These are phyloP conservation scores for Mycena olivaceomarginata DNA, from an alignment of 768 basidiomycete species.

Conservation along the genomic window DNA sequence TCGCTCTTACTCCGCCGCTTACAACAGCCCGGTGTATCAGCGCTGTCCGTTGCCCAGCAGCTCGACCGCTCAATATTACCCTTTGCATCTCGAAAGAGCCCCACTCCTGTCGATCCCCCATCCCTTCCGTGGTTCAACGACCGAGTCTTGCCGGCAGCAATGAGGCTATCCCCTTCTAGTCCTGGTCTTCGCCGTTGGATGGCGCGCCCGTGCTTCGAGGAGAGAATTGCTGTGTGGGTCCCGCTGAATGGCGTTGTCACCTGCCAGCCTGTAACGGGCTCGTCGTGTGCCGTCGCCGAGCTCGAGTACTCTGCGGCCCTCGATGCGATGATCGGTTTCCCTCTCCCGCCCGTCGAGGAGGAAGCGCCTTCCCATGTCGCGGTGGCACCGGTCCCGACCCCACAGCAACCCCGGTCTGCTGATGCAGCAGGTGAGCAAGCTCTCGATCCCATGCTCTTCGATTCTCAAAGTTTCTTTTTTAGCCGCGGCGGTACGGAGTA, in stretches of 20 bases:
- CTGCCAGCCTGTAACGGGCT: constrained; percentile 65
- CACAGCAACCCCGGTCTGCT: constrained; percentile 36
- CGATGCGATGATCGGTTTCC: constrained; percentile 77
- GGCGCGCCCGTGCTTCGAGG: constrained; percentile 85
- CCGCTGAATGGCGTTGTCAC: constrained; percentile 61
- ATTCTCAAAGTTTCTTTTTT: constrained; percentile 41
- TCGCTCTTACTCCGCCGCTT: constrained; percentile 69
- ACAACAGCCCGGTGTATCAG: constrained; percentile 50
- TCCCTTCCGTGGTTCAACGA: constrained; percentile 39
- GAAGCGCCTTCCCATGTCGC: constrained; percentile 43
- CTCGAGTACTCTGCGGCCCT: constrained; percentile 83
- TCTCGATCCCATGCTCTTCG: constrained; percentile 19
- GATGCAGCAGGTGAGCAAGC: constrained; percentile 29
- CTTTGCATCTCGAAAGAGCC: constrained; percentile 43
- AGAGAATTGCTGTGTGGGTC: constrained; percentile 76
- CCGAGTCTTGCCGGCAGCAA: constrained; percentile 32
- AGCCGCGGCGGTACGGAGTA: constrained; percentile 30
- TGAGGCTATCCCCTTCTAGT: constrained; percentile 64
- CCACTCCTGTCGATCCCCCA: constrained; percentile 38
- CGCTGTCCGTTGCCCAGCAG: constrained; percentile 25
- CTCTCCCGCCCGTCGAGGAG: constrained; percentile 50
- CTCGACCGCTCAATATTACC: constrained; percentile 40
- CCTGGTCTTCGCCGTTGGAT: constrained; percentile 82
- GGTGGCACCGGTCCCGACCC: constrained; percentile 33
- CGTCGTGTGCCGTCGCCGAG: constrained; percentile 77